A percentile compares a stretch with the other conserved stretches of the same genome.
phyloP scores from a whole-genome alignment of 2,329 filamentous ascomycete species.

The Phaeomoniella chlamydospora region DNA sequence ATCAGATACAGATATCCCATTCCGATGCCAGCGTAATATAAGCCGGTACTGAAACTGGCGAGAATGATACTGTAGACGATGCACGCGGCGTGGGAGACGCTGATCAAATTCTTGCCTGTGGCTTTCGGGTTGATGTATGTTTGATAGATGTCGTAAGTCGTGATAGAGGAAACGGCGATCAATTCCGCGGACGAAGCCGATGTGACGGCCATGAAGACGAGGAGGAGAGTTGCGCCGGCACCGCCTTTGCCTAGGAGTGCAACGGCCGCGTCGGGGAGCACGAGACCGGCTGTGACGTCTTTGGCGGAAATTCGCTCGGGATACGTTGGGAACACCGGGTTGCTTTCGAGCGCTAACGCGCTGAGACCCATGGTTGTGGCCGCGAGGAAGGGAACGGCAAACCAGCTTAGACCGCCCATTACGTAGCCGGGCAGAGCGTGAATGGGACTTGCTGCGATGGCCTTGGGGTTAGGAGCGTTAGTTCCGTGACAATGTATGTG shows the following conservation, averaged over 20 bases:
- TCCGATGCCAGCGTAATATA: slow-evolving; percentile 59
- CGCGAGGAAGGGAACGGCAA: slow-evolving; percentile 80
- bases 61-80: slow-evolving; percentile 64
- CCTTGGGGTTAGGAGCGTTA: slow-evolving; percentile 69
- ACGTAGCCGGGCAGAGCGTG: slow-evolving; percentile 82
- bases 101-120: slow-evolving; percentile 61
- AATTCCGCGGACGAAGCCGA: slow-evolving; percentile 70
- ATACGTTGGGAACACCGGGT: slow-evolving; percentile 42
- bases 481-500: slow-evolving; percentile 8
- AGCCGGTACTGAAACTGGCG: slow-evolving; percentile 61
- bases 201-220: slow-evolving; percentile 85
- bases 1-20: slow-evolving; percentile 85
- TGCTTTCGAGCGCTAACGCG: slow-evolving; percentile 64
- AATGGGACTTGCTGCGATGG: slow-evolving; percentile 73
- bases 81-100: slow-evolving; percentile 61
- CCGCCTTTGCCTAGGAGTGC: slow-evolving; percentile 71
- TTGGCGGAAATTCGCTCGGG: slow-evolving; percentile 53
- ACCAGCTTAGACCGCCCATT: slow-evolving; percentile 75
- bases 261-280: slow-evolving; percentile 73
- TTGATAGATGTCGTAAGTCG: slow-evolving; percentile 79
- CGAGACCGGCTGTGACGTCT: slow-evolving; percentile 71
- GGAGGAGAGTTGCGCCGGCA: slow-evolving; percentile 61
- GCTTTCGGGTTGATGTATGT: slow-evolving; percentile 72
- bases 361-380: slow-evolving; percentile 80
- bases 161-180: slow-evolving; percentile 77